These are phyloP conservation scores for Venustampulla echinocandica DNA, from an alignment of 495 filamentous ascomycete genomes.

Conservation along the genomic window DNA sequence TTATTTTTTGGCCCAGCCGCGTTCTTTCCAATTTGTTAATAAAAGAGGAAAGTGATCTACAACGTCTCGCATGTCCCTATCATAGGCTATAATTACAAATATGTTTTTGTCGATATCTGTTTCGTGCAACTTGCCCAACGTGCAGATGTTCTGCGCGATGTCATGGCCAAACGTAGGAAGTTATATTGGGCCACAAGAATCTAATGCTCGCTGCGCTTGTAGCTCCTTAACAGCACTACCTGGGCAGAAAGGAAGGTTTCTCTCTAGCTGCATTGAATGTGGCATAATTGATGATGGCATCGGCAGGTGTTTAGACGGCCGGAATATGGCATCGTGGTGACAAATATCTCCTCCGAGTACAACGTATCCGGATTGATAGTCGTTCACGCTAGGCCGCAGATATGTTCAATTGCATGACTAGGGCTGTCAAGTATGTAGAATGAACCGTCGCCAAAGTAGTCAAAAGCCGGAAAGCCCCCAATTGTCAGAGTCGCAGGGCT, in stretches of 20 bases:
- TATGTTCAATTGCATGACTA: constrained; percentile 44
- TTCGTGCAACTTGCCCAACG: constrained; percentile 32
- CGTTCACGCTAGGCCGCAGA: constrained; percentile 39
- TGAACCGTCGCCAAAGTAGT: constrained; percentile 49
- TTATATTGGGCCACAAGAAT: constrained; percentile 32
- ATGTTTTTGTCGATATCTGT: constrained; percentile 41
- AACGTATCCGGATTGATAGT: constrained; percentile 31
- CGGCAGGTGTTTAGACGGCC: constrained; percentile 38
- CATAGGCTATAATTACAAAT: constrained; percentile 43
- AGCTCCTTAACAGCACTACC: constrained; percentile 18
- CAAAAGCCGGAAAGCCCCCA: constrained; percentile 39
- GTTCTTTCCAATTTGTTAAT: constrained; percentile 40
- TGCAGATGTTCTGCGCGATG: constrained; percentile 25
- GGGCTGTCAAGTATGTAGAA: constrained; percentile 45
- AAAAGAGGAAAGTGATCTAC: constrained; percentile 39
- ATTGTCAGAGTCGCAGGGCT: constrained; percentile 26
- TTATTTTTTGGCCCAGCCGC: constrained; percentile 39
- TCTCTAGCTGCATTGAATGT: constrained; percentile 21
- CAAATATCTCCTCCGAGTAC: constrained; percentile 46
- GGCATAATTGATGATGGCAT: constrained; percentile 30
- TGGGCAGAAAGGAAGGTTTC: constrained; percentile 13
- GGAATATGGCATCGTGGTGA: constrained; percentile 35
- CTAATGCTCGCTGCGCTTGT: constrained; percentile 23
- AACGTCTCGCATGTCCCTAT: constrained; percentile 30
- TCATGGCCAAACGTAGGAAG: constrained; percentile 19